Percentiles rank a stretch among this genome's conserved stretches.
Evolutionary conservation across 345 rosid species (phyloP).

Genomic region (Rhodomyrtus tomentosa): DNA sequence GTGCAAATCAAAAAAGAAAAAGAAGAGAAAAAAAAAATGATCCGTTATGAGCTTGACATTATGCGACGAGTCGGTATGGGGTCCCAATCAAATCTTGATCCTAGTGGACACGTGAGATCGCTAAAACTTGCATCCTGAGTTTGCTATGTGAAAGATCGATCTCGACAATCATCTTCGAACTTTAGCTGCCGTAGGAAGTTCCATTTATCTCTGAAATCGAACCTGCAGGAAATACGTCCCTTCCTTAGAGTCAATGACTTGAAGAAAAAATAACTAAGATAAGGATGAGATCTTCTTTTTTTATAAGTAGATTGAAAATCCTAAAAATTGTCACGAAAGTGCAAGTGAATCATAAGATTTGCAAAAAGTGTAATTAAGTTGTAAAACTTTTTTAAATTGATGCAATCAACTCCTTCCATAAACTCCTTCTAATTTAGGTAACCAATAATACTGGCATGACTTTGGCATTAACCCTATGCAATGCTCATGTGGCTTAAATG

Average conservation of each 20-base stretch:
- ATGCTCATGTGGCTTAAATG: too few relatives aligned
- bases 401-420: too few relatives aligned
- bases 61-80: rapidly evolving
- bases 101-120: background rate
- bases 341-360: too few relatives aligned
- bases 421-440: too few relatives aligned
- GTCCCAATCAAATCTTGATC: background rate
- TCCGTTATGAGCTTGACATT: rapidly evolving
- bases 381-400: too few relatives aligned
- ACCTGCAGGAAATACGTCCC: background rate
- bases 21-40: background rate
- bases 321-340: too few relatives aligned
- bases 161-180: too few relatives aligned
- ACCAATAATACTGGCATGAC: too few relatives aligned
- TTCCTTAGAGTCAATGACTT: background rate
- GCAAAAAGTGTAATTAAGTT: too few relatives aligned
- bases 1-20: background rate
- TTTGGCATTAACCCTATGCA: too few relatives aligned
- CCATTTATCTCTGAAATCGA: background rate
- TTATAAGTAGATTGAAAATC: too few relatives aligned
- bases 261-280: background rate
- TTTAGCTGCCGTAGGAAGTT: background rate
- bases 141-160: background rate
- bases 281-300: background rate
- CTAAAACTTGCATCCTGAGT: background rate